Conservation (phyloP, 768 basidiomycete species). For the Leccinum aurantiacum region DNA sequence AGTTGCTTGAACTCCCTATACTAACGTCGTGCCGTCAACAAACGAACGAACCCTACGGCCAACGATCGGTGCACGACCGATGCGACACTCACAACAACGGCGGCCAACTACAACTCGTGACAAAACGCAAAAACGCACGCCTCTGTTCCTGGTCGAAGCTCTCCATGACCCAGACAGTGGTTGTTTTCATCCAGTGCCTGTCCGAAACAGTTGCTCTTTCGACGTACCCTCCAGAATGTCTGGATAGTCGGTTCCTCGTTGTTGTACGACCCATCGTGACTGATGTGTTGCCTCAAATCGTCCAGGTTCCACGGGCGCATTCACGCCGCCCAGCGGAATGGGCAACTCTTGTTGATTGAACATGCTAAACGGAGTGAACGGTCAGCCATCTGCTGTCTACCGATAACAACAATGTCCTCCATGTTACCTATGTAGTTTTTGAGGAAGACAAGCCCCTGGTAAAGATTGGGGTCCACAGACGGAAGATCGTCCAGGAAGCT, state of each 20-base stretch:
- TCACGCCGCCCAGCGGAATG: slow-evolving; percentile 69
- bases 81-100: slow-evolving; percentile 66
- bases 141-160: slow-evolving; percentile 80
- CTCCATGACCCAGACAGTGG: slow-evolving; percentile 60
- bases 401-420: slow-evolving; percentile 52
- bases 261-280: slow-evolving; percentile 80
- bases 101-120: slow-evolving; percentile 88
- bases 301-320: slow-evolving; percentile 75
- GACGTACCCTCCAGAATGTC: slow-evolving; percentile 78
- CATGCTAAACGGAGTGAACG: slow-evolving; percentile 54
- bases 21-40: neutral
- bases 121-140: slow-evolving; percentile 79
- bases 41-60: neutral
- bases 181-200: neutral
- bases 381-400: slow-evolving; percentile 6
- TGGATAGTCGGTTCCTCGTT: slow-evolving; percentile 68
- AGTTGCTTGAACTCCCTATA: slow-evolving; percentile 82
- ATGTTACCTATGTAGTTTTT: slow-evolving; percentile 65
- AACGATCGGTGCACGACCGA: too few species aligned
- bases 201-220: neutral
- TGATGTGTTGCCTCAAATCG: slow-evolving; percentile 73
- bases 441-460: slow-evolving; percentile 36
- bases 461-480: slow-evolving; percentile 89
- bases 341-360: slow-evolving; percentile 92
- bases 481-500: slow-evolving; percentile 91